phyloP scores from a whole-genome alignment of 2,329 filamentous ascomycete species.

The Arthrobotrys conoides region DNA sequence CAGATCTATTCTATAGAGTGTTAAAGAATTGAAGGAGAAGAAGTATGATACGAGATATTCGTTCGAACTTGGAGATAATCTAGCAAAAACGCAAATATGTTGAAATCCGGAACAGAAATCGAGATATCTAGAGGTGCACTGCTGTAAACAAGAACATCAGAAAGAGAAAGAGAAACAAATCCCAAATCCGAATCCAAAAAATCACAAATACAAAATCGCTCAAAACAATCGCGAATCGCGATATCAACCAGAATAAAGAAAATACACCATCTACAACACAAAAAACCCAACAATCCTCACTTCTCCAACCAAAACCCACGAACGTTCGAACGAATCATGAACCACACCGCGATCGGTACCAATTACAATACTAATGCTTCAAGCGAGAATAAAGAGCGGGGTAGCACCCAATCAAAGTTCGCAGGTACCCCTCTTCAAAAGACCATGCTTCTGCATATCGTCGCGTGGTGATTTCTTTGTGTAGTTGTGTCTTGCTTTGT shows the following conservation, averaged over 20 bases:
- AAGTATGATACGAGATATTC: neutral
- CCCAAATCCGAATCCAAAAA: too few relatives aligned
- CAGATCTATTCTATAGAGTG: neutral
- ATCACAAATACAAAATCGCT: too few relatives aligned
- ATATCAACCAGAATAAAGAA: neutral
- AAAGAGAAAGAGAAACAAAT: neutral
- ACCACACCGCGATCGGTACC: neutral
- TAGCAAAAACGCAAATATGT: neutral
- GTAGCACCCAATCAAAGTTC: neutral
- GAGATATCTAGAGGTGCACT: neutral
- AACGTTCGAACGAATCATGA: neutral
- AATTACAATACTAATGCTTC: neutral
- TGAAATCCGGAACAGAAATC: neutral
- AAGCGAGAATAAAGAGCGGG: neutral
- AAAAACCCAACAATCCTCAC: slow-evolving; percentile 16
- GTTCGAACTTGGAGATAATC: too few relatives aligned
- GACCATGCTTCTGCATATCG: neutral
- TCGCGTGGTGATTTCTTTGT: slow-evolving; percentile 12
- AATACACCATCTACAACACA: slow-evolving; percentile 8
- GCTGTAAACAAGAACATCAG: neutral
- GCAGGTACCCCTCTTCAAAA: neutral
- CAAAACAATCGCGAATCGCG: neutral
- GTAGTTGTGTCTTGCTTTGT: slow-evolving; percentile 22
- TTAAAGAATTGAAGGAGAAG: neutral
- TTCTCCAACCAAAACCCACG: neutral